These are phyloP conservation scores for Silene coronaria DNA, from an alignment of 179 eudicot genomes.

Conservation along the genomic window DNA sequence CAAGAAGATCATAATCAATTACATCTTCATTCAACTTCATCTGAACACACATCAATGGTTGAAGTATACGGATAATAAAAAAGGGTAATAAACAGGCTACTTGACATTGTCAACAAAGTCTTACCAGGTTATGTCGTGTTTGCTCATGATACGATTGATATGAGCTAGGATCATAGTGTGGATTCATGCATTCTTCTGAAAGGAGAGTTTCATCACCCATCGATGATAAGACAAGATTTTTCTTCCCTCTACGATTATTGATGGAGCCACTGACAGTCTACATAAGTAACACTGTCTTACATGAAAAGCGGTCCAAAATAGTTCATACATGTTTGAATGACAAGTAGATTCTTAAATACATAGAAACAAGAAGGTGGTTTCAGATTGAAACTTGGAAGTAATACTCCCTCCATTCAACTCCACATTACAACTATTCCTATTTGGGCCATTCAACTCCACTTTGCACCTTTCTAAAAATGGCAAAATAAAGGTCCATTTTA, in stretches of 20 bases:
- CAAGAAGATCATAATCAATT: constrained; percentile 95
- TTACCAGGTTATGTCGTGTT: constrained; percentile 79
- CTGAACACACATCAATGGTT: constrained; percentile 32
- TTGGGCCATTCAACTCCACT: too few relatives aligned
- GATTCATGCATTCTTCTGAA: constrained; percentile 62
- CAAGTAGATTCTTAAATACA: background rate
- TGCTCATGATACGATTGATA: constrained; percentile 71
- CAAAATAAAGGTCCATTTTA: too few relatives aligned
- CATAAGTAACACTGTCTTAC: constrained; percentile 11
- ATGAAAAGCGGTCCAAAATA: background rate
- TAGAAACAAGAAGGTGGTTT: background rate
- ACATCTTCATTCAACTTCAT: constrained; percentile 80
- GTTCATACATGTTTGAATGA: background rate
- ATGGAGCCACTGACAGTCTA: constrained; percentile 51
- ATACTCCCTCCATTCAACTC: too few relatives aligned
- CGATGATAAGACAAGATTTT: constrained; percentile 75
- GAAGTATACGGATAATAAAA: constrained; percentile 10
- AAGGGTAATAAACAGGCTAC: constrained; percentile 10
- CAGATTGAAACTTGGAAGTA: background rate
- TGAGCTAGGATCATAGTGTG: constrained; percentile 50
- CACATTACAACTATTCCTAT: too few relatives aligned
- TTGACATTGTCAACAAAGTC: constrained; percentile 14
- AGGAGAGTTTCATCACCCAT: constrained; percentile 84
- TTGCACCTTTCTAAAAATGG: too few relatives aligned
- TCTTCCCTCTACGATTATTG: constrained; percentile 75